Percentiles rank a stretch among this genome's conserved stretches.
Evolutionary conservation across 805 yeast species (phyloP).

Genomic region (Candida vartiovaarae): DNA sequence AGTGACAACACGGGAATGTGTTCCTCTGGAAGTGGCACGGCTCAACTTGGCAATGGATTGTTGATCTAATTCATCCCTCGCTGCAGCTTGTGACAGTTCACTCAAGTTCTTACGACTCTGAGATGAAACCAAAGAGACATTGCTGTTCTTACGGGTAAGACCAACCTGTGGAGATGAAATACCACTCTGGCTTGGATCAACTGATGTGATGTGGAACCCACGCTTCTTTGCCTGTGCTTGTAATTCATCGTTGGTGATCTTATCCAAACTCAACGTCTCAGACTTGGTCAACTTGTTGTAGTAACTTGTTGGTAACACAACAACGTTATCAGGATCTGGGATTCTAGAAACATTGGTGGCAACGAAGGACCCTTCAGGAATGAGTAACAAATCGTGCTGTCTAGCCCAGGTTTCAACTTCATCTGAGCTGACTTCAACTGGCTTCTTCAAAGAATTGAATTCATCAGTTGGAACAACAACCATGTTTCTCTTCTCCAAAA

Average conservation of each 20-base stretch:
- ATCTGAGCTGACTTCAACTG: constrained; percentile 3
- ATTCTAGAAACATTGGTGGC: constrained; percentile 53
- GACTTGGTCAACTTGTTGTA: constrained; percentile 49
- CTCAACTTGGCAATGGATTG: constrained; percentile 12
- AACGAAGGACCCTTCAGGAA: constrained; percentile 54
- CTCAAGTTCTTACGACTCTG: constrained; percentile 22
- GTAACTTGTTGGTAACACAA: constrained; percentile 57
- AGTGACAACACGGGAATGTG: constrained; percentile 8
- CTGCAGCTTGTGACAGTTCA: constrained; percentile 25
- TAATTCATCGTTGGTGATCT: constrained; percentile 38
- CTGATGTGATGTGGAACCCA: constrained; percentile 31
- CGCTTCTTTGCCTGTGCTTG: constrained; percentile 40
- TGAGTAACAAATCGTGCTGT: constrained; percentile 40
- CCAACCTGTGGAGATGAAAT: constrained; percentile 1
- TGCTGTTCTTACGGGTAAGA: constrained; percentile 16
- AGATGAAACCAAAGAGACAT: constrained; percentile 17
- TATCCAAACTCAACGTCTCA: constrained; percentile 36
- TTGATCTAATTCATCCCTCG: constrained; percentile 21
- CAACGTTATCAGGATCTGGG: constrained; percentile 51
- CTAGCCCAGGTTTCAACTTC: constrained; percentile 30
- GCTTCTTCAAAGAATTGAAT: constrained; percentile 10
- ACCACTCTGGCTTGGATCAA: background rate
- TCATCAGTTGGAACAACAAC: constrained; percentile 30
- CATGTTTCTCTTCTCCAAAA: constrained; percentile 19
- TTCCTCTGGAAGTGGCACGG: constrained; percentile 12